Evolutionary conservation across 2,329 filamentous ascomycete species (phyloP), one percentile per base, ranked within the genome.

Genomic region (Tolypocladium nubicola): DNA sequence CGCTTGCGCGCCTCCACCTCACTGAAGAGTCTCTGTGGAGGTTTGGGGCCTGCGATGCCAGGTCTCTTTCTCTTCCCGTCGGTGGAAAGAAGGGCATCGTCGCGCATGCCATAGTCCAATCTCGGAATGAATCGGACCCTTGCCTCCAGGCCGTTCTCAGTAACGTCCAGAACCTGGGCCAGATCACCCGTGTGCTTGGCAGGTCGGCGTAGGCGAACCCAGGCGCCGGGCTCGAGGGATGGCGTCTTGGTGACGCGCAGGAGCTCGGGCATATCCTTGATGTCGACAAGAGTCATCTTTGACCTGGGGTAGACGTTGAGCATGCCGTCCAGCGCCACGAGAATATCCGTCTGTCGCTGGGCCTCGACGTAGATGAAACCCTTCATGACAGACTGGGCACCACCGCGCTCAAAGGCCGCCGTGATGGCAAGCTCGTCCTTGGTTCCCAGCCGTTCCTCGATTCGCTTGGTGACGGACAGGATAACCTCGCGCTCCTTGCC

Each of bases 221-320:
- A 99, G 41, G 90, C 90, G 61, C 93, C 93, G 11, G 88, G 88
- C 64, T 94, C 85, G 39, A 99, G 78, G 33, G 86, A 85, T 53
- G 91, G 89, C 3, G 88, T 93, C 75, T 96, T 96, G 60, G 85
- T 86, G 35, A 96, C 90, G 55, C 91, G 85, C 21, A 99, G 79
- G n/a, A 99, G 81, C 72, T 97, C 94, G 1, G 94, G 93, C 86
- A 97, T 96, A 73, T 99, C 94, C 71, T 96, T 96, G 66, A 97
- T 91, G 53, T 94, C 90, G 47, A 99, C 90, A 55, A 97, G 78
- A 50, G 92, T 83, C 75, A 94, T 87, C 72, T 91, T 94, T 35
- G 84, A 88, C 57, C 90, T 85, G 56, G 93, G 89, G 70, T 97
- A 99, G 41, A 96, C 88, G 67, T 96, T 91, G 60, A 90, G 83